phyloP scores from a whole-genome alignment of 148 eudicot species.

The Spergularia marina region DNA sequence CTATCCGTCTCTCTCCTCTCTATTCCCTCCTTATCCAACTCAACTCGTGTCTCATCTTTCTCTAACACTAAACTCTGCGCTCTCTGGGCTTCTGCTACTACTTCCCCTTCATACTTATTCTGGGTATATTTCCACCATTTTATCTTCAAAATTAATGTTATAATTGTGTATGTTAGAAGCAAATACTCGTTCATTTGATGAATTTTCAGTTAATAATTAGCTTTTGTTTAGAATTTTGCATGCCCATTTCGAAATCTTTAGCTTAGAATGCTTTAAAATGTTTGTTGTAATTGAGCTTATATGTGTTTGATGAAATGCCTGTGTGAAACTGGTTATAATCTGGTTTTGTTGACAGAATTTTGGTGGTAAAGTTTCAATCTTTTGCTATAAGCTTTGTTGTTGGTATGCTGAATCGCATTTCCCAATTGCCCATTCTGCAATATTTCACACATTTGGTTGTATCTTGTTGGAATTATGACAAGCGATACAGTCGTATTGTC shows the following conservation, averaged over 20 bases:
- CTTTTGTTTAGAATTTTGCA: neutral
- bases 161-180: neutral
- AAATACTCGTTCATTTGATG: neutral
- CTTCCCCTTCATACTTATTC: neutral
- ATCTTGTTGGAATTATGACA: neutral
- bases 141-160: neutral
- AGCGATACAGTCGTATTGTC: no score
- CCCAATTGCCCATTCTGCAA: neutral
- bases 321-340: neutral
- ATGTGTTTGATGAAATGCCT: conserved; percentile 19
- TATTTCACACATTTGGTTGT: neutral
- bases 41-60: neutral
- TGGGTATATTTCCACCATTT: neutral
- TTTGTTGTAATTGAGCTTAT: neutral
- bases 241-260: conserved; percentile 15
- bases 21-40: conserved; percentile 19
- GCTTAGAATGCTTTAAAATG: neutral
- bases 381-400: neutral
- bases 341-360: neutral
- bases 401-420: neutral
- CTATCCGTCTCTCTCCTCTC: neutral
- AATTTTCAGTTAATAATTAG: neutral
- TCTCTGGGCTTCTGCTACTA: conserved; percentile 1
- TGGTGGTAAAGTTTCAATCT: neutral
- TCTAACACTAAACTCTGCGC: neutral